These are phyloP conservation scores for Epithemia pelagica DNA, from an alignment of 108 stramenopile genomes.

Conservation along the genomic window DNA sequence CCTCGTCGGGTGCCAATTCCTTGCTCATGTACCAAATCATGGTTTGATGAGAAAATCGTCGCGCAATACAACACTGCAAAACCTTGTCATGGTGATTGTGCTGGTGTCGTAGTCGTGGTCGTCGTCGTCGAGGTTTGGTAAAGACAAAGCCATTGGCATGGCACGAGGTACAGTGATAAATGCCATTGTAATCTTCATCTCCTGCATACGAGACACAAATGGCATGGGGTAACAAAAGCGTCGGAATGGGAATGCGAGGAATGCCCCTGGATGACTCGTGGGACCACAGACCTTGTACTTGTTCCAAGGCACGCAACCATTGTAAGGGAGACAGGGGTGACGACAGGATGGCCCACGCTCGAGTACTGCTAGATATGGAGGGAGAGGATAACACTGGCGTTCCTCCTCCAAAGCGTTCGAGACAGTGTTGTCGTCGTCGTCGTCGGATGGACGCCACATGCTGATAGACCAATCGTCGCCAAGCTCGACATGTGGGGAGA, in stretches of 20 bases:
- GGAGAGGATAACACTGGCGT: background rate
- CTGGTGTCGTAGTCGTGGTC: slow-evolving; percentile 8
- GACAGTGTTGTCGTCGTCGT: background rate
- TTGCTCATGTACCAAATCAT: slow-evolving; percentile 82
- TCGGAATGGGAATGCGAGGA: slow-evolving; percentile 54
- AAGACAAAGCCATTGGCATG: slow-evolving; percentile 73
- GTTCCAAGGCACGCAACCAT: background rate
- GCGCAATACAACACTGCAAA: slow-evolving; percentile 66
- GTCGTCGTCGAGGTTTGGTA: slow-evolving; percentile 61
- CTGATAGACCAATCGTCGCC: background rate
- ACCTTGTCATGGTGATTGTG: slow-evolving; percentile 19
- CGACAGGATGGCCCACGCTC: background rate
- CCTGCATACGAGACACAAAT: slow-evolving; percentile 51
- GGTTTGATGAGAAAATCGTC: slow-evolving; percentile 58
- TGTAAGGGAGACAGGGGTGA: background rate
- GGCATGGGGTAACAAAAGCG: slow-evolving; percentile 43
- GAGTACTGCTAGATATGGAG: background rate
- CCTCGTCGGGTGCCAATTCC: slow-evolving; percentile 23
- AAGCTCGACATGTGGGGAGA: background rate
- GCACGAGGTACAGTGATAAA: slow-evolving; percentile 74
- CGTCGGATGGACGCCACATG: background rate
- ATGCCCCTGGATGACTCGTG: background rate
- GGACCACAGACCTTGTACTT: background rate
- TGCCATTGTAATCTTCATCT: slow-evolving; percentile 73
- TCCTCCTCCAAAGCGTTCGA: background rate